Percentiles rank a stretch among this genome's conserved stretches.
phyloP scores from a whole-genome alignment of 768 basidiomycete genomes.

The Suillus subluteus region DNA sequence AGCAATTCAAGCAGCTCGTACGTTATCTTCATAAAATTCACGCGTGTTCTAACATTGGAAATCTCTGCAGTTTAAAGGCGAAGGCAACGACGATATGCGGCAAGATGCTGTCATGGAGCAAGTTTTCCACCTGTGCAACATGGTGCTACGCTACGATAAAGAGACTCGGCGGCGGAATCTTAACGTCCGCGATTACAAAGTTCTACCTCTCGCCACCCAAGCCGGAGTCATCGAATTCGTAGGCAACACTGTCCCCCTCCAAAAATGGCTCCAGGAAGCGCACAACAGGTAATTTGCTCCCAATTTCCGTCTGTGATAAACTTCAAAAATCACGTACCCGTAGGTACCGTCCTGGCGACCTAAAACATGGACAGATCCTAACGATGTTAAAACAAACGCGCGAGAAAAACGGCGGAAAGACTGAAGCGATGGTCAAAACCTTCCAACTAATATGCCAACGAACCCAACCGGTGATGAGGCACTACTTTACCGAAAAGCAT shows the following conservation, averaged over 20 bases:
- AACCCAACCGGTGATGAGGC: conserved; percentile 88
- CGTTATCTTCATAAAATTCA: conserved; percentile 27
- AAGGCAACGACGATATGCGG: conserved; percentile 87
- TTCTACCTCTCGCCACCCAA: conserved; percentile 79
- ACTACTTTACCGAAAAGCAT: conserved; percentile 91
- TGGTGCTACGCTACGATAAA: conserved; percentile 70
- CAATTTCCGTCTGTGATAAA: background rate
- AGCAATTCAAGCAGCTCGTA: conserved; percentile 79
- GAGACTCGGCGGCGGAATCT: conserved; percentile 77
- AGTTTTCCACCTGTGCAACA: conserved; percentile 89
- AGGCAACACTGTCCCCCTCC: conserved; percentile 68
- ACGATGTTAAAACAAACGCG: conserved; percentile 36
- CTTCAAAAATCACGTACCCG: conserved; percentile 7
- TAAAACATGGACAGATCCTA: conserved; percentile 37
- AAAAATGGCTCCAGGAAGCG: conserved; percentile 60
- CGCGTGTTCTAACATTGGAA: background rate
- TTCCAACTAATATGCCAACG: conserved; percentile 44
- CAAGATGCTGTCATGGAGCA: conserved; percentile 99
- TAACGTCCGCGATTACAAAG: conserved; percentile 81
- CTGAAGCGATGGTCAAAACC: conserved; percentile 35
- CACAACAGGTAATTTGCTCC: conserved; percentile 57
- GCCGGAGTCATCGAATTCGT: conserved; percentile 94
- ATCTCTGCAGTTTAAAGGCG: conserved; percentile 81
- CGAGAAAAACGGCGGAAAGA: conserved; percentile 31
- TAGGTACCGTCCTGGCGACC: conserved; percentile 73